Base-by-base conservation (phyloP, 2,329 filamentous ascomycete genomes). In the Paraphaeosphaeria minitans region DNA sequence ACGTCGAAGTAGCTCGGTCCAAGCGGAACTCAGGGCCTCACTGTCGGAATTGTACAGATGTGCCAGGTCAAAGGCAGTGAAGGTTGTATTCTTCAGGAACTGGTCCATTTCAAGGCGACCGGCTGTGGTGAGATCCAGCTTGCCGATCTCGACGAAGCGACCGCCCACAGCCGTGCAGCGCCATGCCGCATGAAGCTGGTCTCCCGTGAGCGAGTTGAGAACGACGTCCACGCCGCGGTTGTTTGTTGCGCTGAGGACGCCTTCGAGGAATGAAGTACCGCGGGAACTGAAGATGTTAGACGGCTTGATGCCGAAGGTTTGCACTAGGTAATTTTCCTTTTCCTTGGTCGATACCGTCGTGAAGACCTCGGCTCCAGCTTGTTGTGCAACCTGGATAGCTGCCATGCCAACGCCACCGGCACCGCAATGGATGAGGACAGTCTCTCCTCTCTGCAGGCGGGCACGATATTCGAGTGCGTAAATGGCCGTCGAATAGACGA, bases 91-190 rank as follows among this genome's bases (percentile, higher is more conserved):
- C 9, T 41, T 21, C 19, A 47, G n/a, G 42, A 69, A 69, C 1
- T 50, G 13, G 16, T 56, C 48, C 60, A 71, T 60, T 14, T 51
- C 56, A 2, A 70, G 48, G 3, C 50, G 57, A 1, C 31, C 56
- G 1, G 43, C 24, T 3, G 53, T 58, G 0, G 55, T 3, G 5
- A 65, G 19, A 27, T 71, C 67, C 1, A 53, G 31, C 12, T 57
- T 71, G 1, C 66, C 66, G 21, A 73, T 58, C 22, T 73, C 69
- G 3, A 73, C 53, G 41, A 71, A 51, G 0, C 22, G 55, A 1
- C 70, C 70, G 4, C 41, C 57, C 14, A 62, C 16, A 0, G 81
- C 81, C 0, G 84, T 69, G 43, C 79, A 82, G 4, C 73, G 57
- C 65, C 62, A 69, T 0, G 75, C 79, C 0, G 75, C 75, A 8